Percentiles rank a stretch among this genome's conserved stretches.
phyloP scores from a whole-genome alignment of 2,329 filamentous ascomycete species.

The Aureobasidium zeae region DNA sequence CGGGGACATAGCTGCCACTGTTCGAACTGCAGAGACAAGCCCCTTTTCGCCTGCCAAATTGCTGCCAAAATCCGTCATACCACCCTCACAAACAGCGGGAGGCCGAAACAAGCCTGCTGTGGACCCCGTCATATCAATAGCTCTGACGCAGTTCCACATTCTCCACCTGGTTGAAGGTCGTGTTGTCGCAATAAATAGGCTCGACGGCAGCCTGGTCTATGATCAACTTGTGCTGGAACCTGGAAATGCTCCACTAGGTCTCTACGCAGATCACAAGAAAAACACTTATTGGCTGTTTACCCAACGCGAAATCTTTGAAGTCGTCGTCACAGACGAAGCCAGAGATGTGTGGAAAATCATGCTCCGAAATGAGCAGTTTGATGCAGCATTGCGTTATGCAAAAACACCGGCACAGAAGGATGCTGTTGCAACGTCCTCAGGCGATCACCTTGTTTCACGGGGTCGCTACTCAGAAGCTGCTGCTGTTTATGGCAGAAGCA shows the following conservation, averaged over 20 bases:
- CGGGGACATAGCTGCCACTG: conserved; percentile 55
- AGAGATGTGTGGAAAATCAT: conserved; percentile 93
- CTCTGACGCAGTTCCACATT: conserved; percentile 89
- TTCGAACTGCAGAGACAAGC: conserved; percentile 47
- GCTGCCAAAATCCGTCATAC: conserved; percentile 63
- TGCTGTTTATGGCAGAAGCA: conserved; percentile 84
- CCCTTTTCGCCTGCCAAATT: conserved; percentile 71
- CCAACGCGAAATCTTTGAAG: conserved; percentile 80
- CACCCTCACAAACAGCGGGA: conserved; percentile 55
- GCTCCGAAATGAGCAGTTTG: conserved; percentile 77
- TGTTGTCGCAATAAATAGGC: conserved; percentile 74
- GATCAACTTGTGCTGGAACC: conserved; percentile 77
- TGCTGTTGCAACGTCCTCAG: conserved; percentile 81
- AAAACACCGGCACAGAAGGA: conserved; percentile 74
- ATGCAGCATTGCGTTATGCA: conserved; percentile 77
- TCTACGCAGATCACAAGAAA: conserved; percentile 85
- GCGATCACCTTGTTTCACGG: conserved; percentile 75
- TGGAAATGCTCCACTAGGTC: conserved; percentile 69
- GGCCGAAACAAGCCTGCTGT: conserved; percentile 56
- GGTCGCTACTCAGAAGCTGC: conserved; percentile 80
- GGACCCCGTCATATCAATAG: conserved; percentile 69
- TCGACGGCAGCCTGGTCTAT: conserved; percentile 78
- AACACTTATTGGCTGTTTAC: conserved; percentile 98
- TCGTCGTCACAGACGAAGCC: conserved; percentile 82
- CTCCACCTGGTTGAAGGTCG: conserved; percentile 72